phyloP scores from a whole-genome alignment of 192 early-diverging fungal genomes.

The Coemansia sp. region DNA sequence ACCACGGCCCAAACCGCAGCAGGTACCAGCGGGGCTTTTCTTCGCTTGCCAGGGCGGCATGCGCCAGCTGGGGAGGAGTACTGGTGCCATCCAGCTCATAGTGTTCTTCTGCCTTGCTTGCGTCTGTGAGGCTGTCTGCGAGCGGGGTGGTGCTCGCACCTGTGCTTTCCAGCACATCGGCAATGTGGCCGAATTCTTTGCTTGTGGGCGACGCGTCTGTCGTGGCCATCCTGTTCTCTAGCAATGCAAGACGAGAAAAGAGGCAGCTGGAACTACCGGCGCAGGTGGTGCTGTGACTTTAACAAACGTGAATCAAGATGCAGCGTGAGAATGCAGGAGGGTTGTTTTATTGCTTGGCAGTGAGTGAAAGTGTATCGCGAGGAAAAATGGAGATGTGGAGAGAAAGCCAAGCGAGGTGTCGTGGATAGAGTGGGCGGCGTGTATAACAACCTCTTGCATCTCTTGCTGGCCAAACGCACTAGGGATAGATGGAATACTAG shows the following conservation, averaged over 20 bases:
- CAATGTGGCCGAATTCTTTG: not conserved
- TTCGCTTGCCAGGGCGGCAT: not conserved
- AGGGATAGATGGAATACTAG: no score
- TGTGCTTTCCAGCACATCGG: not conserved
- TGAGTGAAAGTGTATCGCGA: no score
- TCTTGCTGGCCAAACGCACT: no score
- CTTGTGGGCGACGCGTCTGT: not conserved
- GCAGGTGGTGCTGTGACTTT: not conserved
- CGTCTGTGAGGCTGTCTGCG: not conserved
- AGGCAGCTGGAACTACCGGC: no score
- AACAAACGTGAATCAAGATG: not conserved
- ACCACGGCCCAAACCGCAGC: conserved; percentile 38
- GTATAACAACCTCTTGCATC: no score
- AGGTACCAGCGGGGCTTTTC: conserved; percentile 22
- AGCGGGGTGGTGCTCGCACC: not conserved
- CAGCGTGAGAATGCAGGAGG: not conserved
- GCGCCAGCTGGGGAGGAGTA: not conserved
- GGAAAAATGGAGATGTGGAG: not conserved
- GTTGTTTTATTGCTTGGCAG: no score
- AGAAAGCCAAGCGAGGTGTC: no score
- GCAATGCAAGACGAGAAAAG: no score
- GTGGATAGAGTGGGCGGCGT: no score
- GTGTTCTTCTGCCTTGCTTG: not conserved
- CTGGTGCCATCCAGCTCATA: not conserved
- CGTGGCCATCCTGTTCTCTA: not conserved